Evolutionary conservation across 192 early-diverging fungal species (phyloP).

Genomic region (Coemansia sp.): DNA sequence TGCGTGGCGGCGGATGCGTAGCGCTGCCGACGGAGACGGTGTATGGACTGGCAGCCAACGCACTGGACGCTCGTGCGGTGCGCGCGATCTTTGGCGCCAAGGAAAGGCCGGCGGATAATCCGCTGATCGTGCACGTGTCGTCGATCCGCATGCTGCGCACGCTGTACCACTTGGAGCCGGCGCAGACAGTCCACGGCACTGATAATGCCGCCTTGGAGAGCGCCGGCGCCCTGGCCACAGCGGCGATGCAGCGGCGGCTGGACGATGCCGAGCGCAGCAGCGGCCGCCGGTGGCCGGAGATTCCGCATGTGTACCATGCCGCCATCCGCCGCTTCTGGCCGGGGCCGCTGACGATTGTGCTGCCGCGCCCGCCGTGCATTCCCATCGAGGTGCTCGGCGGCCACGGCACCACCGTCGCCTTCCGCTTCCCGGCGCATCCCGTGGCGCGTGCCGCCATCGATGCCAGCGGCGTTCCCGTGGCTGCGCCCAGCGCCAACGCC

Average conservation of each 20-base stretch:
- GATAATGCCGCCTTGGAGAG: slow-evolving; percentile 46
- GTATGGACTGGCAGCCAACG: slow-evolving; percentile 94
- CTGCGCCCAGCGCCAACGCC: slow-evolving; percentile 98
- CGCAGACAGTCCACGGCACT: slow-evolving; percentile 46
- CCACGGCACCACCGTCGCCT: slow-evolving; percentile 78
- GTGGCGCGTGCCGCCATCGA: slow-evolving; percentile 89
- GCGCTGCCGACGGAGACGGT: slow-evolving; percentile 98
- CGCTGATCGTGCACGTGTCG: slow-evolving; percentile 95
- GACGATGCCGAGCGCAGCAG: slow-evolving; percentile 23
- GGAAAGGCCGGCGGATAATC: slow-evolving; percentile 92
- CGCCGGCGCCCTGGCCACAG: not conserved
- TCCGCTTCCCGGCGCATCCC: slow-evolving; percentile 90
- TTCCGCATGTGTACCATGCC: slow-evolving; percentile 71
- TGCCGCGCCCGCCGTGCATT: slow-evolving; percentile 65
- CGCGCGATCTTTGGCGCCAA: slow-evolving; percentile 81
- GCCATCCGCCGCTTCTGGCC: slow-evolving; percentile 84
- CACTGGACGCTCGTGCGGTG: slow-evolving; percentile 68
- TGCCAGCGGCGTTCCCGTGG: slow-evolving; percentile 82
- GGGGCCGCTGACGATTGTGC: slow-evolving; percentile 88
- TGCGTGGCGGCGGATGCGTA: slow-evolving; percentile 65
- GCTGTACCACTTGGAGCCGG: slow-evolving; percentile 59
- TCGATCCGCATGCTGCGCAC: slow-evolving; percentile 82
- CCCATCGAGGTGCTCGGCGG: slow-evolving; percentile 82
- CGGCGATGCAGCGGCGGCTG: slow-evolving; percentile 5
- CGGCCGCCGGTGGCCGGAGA: slow-evolving; percentile 53